Percentiles rank a stretch among this genome's conserved stretches.
These are phyloP conservation scores for Citrus reticulata DNA, from an alignment of 345 rosid genomes.

Conservation along the genomic window DNA sequence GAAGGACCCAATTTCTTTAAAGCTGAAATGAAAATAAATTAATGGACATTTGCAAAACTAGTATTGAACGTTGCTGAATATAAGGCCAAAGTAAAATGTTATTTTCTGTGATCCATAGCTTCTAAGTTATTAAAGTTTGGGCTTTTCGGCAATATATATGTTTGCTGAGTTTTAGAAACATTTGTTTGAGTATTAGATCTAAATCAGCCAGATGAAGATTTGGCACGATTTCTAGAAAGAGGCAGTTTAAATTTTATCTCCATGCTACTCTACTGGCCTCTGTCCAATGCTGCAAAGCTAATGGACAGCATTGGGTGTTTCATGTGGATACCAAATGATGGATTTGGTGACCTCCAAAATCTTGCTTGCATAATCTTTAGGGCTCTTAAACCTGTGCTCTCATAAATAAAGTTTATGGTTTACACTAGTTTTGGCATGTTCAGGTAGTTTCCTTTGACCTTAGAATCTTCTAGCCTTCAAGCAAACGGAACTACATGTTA, in stretches of 20 bases:
- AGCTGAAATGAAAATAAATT: background rate
- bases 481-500: background rate
- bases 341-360: background rate
- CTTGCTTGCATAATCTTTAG: background rate
- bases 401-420: no score
- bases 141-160: background rate
- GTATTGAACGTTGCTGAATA: background rate
- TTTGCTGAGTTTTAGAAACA: background rate
- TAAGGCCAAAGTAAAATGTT: background rate
- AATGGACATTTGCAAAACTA: background rate
- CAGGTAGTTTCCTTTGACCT: background rate
- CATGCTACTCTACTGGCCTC: background rate
- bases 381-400: background rate
- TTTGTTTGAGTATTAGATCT: background rate
- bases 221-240: background rate
- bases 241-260: background rate
- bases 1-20: background rate
- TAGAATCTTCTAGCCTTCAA: background rate
- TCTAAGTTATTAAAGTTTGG: background rate
- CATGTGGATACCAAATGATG: background rate
- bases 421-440: background rate
- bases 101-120: background rate
- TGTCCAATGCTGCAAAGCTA: background rate
- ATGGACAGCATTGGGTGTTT: background rate
- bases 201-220: background rate